These are phyloP conservation scores for Trametes punicea DNA, from an alignment of 768 basidiomycete genomes.

Conservation along the genomic window DNA sequence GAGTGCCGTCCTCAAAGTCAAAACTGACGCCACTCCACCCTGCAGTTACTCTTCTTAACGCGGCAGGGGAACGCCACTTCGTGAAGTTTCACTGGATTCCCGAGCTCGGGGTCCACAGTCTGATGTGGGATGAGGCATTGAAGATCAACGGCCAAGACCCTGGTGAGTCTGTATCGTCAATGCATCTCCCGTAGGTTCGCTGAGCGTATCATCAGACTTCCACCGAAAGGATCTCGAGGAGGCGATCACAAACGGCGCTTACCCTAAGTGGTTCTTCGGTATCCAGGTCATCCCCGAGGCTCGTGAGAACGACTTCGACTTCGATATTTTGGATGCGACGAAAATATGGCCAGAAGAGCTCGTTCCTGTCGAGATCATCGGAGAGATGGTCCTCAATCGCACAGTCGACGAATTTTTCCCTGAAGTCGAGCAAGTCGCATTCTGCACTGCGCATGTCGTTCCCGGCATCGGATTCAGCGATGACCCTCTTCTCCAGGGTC, in stretches of 20 bases:
- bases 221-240: conserved; percentile 85
- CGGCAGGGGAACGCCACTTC: conserved; percentile 63
- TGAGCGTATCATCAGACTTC: conserved; percentile 50
- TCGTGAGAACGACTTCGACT: conserved; percentile 78
- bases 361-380: conserved; percentile 74
- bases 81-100: conserved; percentile 89
- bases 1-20: too few relatives aligned
- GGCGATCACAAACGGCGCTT: conserved; percentile 69
- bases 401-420: conserved; percentile 76
- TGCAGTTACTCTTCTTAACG: conserved; percentile 56
- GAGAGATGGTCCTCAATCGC: conserved; percentile 65
- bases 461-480: conserved; percentile 70
- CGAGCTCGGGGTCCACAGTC: conserved; percentile 76
- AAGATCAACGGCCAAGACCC: conserved; percentile 84
- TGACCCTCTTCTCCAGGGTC: conserved; percentile 78
- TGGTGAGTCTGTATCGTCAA: conserved; percentile 34
- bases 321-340: conserved; percentile 84
- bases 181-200: neutral
- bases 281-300: conserved; percentile 71
- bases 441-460: conserved; percentile 65
- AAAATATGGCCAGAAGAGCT: conserved; percentile 84
- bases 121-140: conserved; percentile 88
- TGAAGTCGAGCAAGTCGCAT: conserved; percentile 87
- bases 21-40: neutral
- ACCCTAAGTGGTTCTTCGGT: conserved; percentile 76